Conservation (phyloP, 257 asterid genomes). For the Plantago elongata region DNA sequence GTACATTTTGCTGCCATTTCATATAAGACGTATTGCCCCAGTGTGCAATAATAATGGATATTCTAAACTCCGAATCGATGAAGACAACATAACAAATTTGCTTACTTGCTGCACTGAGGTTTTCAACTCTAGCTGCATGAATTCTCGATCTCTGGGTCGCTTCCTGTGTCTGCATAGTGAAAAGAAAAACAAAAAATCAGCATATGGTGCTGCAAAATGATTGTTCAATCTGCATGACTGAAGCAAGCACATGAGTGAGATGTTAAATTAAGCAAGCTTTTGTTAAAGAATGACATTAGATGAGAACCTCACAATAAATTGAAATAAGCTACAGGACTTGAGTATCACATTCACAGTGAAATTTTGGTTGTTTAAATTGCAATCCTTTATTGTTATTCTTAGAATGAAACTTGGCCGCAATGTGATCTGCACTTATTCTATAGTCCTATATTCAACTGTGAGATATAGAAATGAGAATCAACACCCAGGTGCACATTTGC, state of each 20-base stretch:
- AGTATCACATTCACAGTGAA: too few relatives aligned
- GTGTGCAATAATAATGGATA: constrained; percentile 8
- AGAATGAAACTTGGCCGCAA: too few relatives aligned
- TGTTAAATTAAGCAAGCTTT: too few relatives aligned
- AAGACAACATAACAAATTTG: constrained; percentile 12
- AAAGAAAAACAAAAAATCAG: not conserved
- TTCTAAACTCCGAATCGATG: constrained; percentile 4
- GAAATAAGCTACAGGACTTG: too few relatives aligned
- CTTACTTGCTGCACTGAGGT: constrained; percentile 49
- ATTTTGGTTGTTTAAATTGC: too few relatives aligned
- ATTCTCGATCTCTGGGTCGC: constrained; percentile 30
- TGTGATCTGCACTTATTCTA: too few relatives aligned
- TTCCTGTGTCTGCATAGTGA: constrained; percentile 35
- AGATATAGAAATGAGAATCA: too few relatives aligned
- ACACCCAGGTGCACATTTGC: too few relatives aligned
- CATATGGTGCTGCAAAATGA: not conserved
- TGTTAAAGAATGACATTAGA: not conserved
- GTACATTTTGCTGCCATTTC: constrained; percentile 8
- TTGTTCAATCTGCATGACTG: not conserved
- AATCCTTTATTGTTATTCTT: too few relatives aligned
- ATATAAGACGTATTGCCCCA: not conserved
- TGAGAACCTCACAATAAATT: not conserved
- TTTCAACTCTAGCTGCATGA: constrained; percentile 30
- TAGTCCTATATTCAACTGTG: too few relatives aligned
- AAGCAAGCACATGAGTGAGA: too few relatives aligned